Percentiles rank a stretch among this genome's conserved stretches.
phyloP scores from a whole-genome alignment of 2,329 filamentous ascomycete genomes.

The Cytospora piceicola region DNA sequence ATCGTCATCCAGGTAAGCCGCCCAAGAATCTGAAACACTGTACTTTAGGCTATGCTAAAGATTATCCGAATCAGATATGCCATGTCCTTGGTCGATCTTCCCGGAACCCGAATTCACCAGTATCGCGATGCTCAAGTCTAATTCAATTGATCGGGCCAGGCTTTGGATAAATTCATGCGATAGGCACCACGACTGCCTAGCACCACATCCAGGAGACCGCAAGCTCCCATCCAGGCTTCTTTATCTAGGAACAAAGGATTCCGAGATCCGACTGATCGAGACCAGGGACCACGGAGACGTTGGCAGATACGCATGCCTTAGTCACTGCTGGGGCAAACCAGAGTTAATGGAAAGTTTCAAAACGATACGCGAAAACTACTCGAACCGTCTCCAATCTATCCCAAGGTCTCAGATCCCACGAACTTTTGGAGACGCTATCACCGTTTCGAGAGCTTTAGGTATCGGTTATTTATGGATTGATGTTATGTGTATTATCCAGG shows the following conservation, averaged over 20 bases:
- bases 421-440: slow-evolving; percentile 31
- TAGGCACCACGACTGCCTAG: background rate
- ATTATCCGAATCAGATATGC: background rate
- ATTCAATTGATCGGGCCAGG: background rate
- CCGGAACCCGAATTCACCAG: background rate
- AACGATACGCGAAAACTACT: background rate
- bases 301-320: slow-evolving; percentile 2
- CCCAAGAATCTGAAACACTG: too few relatives aligned
- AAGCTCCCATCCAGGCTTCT: background rate
- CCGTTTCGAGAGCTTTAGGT: slow-evolving; percentile 27
- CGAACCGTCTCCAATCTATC: background rate
- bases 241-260: background rate
- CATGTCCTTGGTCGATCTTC: slow-evolving; percentile 3
- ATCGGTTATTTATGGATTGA: slow-evolving; percentile 33
- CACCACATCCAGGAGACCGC: background rate
- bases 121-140: background rate
- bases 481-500: too few relatives aligned
- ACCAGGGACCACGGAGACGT: background rate
- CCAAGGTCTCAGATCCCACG: background rate
- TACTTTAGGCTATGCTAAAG: too few relatives aligned
- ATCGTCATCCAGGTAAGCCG: too few relatives aligned
- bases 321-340: background rate
- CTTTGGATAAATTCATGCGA: background rate
- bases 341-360: background rate
- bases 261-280: background rate